Base-by-base conservation (phyloP, 495 filamentous ascomycete genomes). In the Tuber indicum region DNA sequence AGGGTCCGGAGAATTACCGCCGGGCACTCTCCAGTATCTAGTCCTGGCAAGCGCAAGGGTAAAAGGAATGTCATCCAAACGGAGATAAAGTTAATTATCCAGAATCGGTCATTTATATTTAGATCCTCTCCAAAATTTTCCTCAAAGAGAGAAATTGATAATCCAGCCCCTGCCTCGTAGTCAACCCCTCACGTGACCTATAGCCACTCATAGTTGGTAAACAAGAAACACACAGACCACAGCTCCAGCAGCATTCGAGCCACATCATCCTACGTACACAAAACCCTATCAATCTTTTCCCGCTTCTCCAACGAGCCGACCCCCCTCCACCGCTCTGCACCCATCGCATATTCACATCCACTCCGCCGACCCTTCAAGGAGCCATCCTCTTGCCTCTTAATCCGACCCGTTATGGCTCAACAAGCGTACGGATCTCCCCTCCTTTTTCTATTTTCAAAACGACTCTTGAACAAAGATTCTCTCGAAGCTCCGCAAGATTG, bases 391-490 rank as follows among this genome's bases (percentile, higher is more conserved):
- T 72, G 49, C 47, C 43, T 74, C 58, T 36, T 36, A 14, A 66
- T 66, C 26, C 8, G 58, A 66, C 17, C 32, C 58, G 58, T 32
- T 66, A 66, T 66, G 58, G 58, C 58, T 36, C 58, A 66, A 26
- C 58, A 41, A 74, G 46, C 47, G 43, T 74, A 72, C 23, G 45
- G 42, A 74, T 74, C 36, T 74, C 46, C 42, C 47, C 72, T 49
- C 46, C 26, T 39, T 39, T 49, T 74, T 26, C 26, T 73, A 5
- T 8, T 16, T 32, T 21, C n/a, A 36, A 36, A 66, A 66, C 14
- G 58, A 26, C 58, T 32, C 58, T 36, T 16, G 52, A 62, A 62
- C 52, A 62, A 66, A 66, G 58, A 36, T 26, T 14, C 58, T 14
- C 58, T 66, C 58, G 32, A 36, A 17, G 26, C 58, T 36, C 26